These are phyloP conservation scores for Coccomyxa sp. DNA, from an alignment of 139 green algal genomes.

Conservation along the genomic window DNA sequence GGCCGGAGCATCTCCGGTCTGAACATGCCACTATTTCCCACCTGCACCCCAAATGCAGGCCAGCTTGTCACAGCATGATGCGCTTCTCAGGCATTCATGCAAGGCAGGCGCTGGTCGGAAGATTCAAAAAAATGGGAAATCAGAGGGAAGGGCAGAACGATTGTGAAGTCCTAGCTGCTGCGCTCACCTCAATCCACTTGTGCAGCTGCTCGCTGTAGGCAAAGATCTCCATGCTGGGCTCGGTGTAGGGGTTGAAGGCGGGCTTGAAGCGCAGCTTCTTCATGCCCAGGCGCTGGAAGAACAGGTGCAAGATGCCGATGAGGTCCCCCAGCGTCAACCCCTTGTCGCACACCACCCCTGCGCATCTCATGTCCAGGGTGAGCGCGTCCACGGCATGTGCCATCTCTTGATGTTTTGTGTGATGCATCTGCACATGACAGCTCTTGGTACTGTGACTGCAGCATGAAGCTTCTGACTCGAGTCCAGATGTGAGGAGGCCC, in stretches of 20 bases:
- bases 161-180: too few relatives aligned
- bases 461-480: too few relatives aligned
- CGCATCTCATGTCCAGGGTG: constrained; percentile 2
- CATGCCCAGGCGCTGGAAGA: constrained; percentile 95
- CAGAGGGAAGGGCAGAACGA: too few relatives aligned
- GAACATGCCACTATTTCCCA: constrained; percentile 97
- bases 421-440: too few relatives aligned
- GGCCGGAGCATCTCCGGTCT: constrained; percentile 96
- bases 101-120: too few relatives aligned
- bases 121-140: too few relatives aligned
- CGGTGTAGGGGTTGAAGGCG: constrained; percentile 99
- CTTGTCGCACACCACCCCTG: constrained; percentile 77
- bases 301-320: constrained; percentile 83
- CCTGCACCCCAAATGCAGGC: constrained; percentile 99
- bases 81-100: too few relatives aligned
- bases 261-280: constrained; percentile 98
- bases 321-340: constrained; percentile 91
- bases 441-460: too few relatives aligned
- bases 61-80: constrained; percentile 93
- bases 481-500: too few relatives aligned
- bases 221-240: constrained; percentile 99
- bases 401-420: too few relatives aligned
- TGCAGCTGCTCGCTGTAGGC: constrained; percentile 16
- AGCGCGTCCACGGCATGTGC: too few relatives aligned
- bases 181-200: too few relatives aligned